Percentiles rank a stretch among this genome's conserved stretches.
These are phyloP conservation scores for Melanomma pulvis-pyrius DNA, from an alignment of 495 filamentous ascomycete genomes.

Conservation along the genomic window DNA sequence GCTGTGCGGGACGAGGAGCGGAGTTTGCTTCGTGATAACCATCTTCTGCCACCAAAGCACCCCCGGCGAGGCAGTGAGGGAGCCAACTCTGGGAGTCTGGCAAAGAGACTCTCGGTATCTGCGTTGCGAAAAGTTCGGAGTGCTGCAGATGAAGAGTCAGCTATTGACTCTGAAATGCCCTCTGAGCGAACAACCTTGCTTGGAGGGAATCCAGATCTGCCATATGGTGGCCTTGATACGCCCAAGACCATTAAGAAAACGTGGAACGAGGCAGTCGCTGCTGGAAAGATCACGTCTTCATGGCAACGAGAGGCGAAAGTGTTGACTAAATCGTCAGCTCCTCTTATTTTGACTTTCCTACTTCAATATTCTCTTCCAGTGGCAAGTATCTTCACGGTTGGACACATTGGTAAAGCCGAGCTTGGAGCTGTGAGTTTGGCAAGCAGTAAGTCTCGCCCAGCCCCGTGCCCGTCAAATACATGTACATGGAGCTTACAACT, in stretches of 20 bases:
- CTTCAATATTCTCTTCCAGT: conserved; percentile 74
- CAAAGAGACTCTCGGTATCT: conserved; percentile 34
- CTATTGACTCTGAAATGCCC: conserved; percentile 13
- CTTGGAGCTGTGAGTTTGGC: conserved; percentile 59
- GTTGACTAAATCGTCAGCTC: conserved; percentile 59
- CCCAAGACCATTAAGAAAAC: conserved; percentile 41
- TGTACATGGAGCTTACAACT: not conserved
- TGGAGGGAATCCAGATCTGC: conserved; percentile 34
- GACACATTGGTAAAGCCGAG: conserved; percentile 39
- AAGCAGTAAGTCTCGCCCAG: conserved; percentile 44
- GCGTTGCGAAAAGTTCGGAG: conserved; percentile 34
- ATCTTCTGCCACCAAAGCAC: conserved; percentile 69
- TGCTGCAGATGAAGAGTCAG: conserved; percentile 41
- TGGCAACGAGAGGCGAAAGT: conserved; percentile 49
- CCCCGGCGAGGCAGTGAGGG: conserved; percentile 39
- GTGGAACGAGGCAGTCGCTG: conserved; percentile 35
- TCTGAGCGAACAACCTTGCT: conserved; percentile 60
- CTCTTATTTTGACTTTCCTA: conserved; percentile 69
- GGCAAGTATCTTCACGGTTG: conserved; percentile 61
- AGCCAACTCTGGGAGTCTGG: conserved; percentile 6
- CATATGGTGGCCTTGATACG: conserved; percentile 47
- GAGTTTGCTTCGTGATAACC: conserved; percentile 75
- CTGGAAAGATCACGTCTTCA: conserved; percentile 35
- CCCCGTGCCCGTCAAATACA: not conserved
- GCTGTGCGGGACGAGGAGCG: conserved; percentile 72